A percentile compares a stretch with the other conserved stretches of the same genome.
Conservation (phyloP, 768 basidiomycete genomes). For the Rhodotorula sphaerocarpa region DNA sequence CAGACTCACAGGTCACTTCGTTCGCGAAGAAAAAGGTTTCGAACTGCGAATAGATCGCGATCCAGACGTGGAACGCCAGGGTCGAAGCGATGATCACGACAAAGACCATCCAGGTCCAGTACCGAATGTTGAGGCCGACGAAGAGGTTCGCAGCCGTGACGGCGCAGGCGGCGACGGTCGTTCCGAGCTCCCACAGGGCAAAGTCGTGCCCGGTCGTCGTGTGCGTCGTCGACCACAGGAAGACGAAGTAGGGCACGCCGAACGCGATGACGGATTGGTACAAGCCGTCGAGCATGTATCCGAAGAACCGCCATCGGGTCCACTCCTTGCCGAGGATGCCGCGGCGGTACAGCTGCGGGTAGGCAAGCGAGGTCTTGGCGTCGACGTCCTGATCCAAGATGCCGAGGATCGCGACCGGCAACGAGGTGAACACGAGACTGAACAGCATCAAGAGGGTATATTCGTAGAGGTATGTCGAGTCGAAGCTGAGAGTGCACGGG, state of each 20-base stretch:
- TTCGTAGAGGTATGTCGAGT: constrained; percentile 88
- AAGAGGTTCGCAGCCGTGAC: constrained; percentile 82
- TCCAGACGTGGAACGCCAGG: constrained; percentile 70
- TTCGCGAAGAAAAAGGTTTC: constrained; percentile 61
- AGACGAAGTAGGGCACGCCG: constrained; percentile 57
- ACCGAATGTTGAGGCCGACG: constrained; percentile 79
- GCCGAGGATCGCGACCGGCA: constrained; percentile 84
- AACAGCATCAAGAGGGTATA: constrained; percentile 87
- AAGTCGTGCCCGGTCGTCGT: constrained; percentile 67
- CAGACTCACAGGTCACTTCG: constrained; percentile 25
- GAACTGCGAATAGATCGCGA: constrained; percentile 68
- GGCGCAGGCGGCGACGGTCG: constrained; percentile 76
- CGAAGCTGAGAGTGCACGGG: constrained; percentile 55
- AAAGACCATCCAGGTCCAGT: constrained; percentile 54
- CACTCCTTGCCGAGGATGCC: constrained; percentile 91
- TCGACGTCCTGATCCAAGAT: constrained; percentile 91
- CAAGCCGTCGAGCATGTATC: constrained; percentile 86
- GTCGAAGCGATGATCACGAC: constrained; percentile 40
- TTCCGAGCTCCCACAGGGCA: constrained; percentile 76
- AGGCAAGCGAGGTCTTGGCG: constrained; percentile 76
- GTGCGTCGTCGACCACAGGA: constrained; percentile 59
- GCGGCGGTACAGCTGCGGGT: constrained; percentile 89
- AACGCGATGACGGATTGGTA: constrained; percentile 68
- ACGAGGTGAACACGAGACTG: constrained; percentile 85
- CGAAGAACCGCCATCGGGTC: constrained; percentile 83